These are phyloP conservation scores for Yamadazyma trypodendri DNA, from an alignment of 1,139 yeast species.

Conservation along the genomic window DNA sequence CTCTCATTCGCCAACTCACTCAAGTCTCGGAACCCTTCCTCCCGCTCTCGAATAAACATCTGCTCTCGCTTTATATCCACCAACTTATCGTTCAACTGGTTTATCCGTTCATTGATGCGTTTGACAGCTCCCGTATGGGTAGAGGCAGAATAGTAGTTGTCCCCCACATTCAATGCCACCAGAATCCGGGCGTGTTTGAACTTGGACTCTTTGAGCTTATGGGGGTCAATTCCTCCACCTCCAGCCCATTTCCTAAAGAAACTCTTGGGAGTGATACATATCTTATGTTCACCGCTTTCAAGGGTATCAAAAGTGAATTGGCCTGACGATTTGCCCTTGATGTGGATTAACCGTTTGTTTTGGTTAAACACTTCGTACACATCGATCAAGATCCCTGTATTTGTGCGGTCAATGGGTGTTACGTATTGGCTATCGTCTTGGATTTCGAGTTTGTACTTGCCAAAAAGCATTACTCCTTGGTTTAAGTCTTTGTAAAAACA, in stretches of 20 bases:
- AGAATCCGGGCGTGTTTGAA: conserved; percentile 50
- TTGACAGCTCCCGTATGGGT: conserved; percentile 44
- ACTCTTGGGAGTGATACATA: conserved; percentile 66
- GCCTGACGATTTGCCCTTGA: conserved; percentile 57
- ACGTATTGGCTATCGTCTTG: conserved; percentile 47
- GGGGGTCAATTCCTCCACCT: conserved; percentile 8
- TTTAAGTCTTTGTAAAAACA: conserved; percentile 70
- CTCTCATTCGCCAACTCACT: conserved; percentile 65
- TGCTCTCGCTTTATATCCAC: conserved; percentile 64
- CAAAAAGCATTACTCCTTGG: conserved; percentile 57
- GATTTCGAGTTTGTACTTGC: conserved; percentile 58
- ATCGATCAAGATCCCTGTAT: conserved; percentile 41
- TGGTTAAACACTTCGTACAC: conserved; percentile 65
- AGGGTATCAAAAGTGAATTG: conserved; percentile 68
- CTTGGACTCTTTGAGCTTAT: conserved; percentile 36
- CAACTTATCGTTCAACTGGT: conserved; percentile 53
- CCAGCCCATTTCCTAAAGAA: conserved; percentile 27
- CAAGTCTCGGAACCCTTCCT: conserved; percentile 63
- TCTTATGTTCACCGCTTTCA: conserved; percentile 70
- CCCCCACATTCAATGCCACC: conserved; percentile 55
- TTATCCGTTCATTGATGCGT: conserved; percentile 52
- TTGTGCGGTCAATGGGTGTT: conserved; percentile 35
- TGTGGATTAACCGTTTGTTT: conserved; percentile 67
- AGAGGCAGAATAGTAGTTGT: conserved; percentile 49
- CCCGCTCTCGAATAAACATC: conserved; percentile 65